Evolutionary conservation across 2,329 filamentous ascomycete genomes (phyloP), one percentile per base, ranked within the genome.

Genomic region (Trichoderma sp.): DNA sequence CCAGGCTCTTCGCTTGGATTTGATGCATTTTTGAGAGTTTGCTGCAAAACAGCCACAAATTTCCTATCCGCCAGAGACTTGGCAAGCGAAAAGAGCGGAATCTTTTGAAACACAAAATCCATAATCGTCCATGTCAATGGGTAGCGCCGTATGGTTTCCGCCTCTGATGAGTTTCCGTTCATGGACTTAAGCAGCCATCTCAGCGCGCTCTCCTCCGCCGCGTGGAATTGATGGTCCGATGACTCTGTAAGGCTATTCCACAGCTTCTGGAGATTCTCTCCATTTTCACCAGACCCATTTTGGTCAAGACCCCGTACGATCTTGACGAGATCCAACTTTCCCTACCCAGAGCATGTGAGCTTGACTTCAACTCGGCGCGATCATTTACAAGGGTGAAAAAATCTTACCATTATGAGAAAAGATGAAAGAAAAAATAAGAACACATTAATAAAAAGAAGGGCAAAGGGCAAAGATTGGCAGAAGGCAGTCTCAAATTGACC

Each of bases 41-140:
- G 86, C 73, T 90, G 87, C 52, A 96, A 77, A 11, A 93, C 86
- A 1, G 81, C 79, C 39, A 91, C 80, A 65, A 96, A 92, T 56
- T 87, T 85, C 68, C 90, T 84, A 69, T 94, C 89, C 26, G 87
- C 89, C 7, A 97, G 83, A 4, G 91, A 88, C 69, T 89, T 89
- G 10, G 92, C 91, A 28, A 92, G 83, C 13, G 88, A 89, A 56
- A 91, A 89, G 0, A 89, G 81, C 0, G 92, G 90, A 21, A 95
- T 87, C n/a, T 88, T 81, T 60, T 84, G 81, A 66, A 92, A 84
- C 59, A 91, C 82, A 69, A 84, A 85, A 55, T 83, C 82, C 28
- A 94, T 77, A 43, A 93, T 84, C 34, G 81, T 83, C 91, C 88
- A 90, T 11, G 86, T 82, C 64, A 86, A 76, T 58, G 86, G 85